phyloP scores from a whole-genome alignment of 2,329 filamentous ascomycete species.

The Tolypocladium paradoxum region DNA sequence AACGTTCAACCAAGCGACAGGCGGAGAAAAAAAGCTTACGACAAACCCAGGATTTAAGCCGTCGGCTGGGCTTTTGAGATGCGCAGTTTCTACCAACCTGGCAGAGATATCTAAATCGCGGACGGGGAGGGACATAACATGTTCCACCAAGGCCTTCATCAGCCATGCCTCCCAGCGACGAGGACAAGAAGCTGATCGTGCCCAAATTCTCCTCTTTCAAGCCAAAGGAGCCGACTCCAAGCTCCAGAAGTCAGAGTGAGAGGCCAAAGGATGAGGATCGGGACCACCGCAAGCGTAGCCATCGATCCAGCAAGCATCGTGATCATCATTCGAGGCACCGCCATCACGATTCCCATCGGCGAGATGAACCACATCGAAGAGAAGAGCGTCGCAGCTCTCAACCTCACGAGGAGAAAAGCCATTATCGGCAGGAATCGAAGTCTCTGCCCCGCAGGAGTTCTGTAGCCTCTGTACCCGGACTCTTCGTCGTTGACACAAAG shows the following conservation, averaged over 20 bases:
- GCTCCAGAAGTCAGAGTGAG: slow-evolving; percentile 12
- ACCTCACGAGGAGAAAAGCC: not conserved
- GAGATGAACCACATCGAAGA: not conserved
- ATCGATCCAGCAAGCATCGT: slow-evolving; percentile 4
- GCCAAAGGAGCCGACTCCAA: slow-evolving; percentile 25
- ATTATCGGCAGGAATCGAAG: not conserved
- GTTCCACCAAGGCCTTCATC: not conserved
- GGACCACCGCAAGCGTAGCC: slow-evolving; percentile 1
- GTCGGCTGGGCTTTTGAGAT: not conserved
- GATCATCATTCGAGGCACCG: slow-evolving; percentile 5
- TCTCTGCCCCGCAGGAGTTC: not conserved
- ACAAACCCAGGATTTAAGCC: not conserved
- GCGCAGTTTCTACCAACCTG: not conserved
- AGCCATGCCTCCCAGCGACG: slow-evolving; percentile 17
- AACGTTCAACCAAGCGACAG: not conserved
- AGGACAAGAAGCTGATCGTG: slow-evolving; percentile 11
- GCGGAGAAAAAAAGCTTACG: not conserved
- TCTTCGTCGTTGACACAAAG: slow-evolving; percentile 57
- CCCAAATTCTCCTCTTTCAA: slow-evolving; percentile 72
- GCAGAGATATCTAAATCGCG: not conserved
- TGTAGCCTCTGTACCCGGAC: slow-evolving; percentile 10
- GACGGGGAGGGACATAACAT: not conserved
- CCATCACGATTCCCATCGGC: slow-evolving; percentile 9
- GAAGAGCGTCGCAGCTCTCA: slow-evolving; percentile 5
- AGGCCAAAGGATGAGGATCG: slow-evolving; percentile 8